Conservation (phyloP, 805 yeast genomes). For the Yarrowia bubula region DNA sequence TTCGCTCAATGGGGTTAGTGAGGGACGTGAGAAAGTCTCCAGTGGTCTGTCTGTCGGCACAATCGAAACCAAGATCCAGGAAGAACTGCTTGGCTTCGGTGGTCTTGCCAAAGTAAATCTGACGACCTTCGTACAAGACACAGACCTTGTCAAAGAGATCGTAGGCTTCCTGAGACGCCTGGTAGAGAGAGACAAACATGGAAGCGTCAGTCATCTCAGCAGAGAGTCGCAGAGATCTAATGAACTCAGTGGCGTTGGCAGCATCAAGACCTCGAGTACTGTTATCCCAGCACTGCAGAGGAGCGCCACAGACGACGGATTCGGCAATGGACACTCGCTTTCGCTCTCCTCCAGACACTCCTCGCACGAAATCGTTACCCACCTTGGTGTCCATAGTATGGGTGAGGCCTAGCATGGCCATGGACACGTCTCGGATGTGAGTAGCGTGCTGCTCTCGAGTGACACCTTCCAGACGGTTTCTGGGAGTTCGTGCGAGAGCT, state of each 20-base stretch:
- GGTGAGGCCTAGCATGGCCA: constrained; percentile 11
- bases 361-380: constrained; percentile 1
- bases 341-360: constrained; percentile 2
- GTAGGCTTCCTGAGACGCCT: constrained; percentile 10
- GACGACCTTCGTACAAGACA: not conserved
- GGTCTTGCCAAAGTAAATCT: constrained; percentile 52
- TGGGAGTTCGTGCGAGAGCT: not conserved
- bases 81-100: constrained; percentile 50
- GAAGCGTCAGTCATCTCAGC: constrained; percentile 13
- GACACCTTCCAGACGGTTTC: constrained; percentile 1
- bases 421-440: not conserved
- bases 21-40: constrained; percentile 58
- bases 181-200: constrained; percentile 6
- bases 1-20: constrained; percentile 54
- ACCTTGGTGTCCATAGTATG: constrained; percentile 14
- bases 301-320: not conserved
- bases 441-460: not conserved
- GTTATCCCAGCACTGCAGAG: constrained; percentile 16
- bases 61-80: constrained; percentile 53
- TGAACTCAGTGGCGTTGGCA: constrained; percentile 10
- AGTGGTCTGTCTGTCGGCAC: constrained; percentile 58
- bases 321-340: constrained; percentile 2
- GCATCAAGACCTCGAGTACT: constrained; percentile 9
- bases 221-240: not conserved
- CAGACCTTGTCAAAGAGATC: constrained; percentile 12